A percentile compares a stretch with the other conserved stretches of the same genome.
Evolutionary conservation across 768 basidiomycete species (phyloP).

Genomic region (Collybia nuda): DNA sequence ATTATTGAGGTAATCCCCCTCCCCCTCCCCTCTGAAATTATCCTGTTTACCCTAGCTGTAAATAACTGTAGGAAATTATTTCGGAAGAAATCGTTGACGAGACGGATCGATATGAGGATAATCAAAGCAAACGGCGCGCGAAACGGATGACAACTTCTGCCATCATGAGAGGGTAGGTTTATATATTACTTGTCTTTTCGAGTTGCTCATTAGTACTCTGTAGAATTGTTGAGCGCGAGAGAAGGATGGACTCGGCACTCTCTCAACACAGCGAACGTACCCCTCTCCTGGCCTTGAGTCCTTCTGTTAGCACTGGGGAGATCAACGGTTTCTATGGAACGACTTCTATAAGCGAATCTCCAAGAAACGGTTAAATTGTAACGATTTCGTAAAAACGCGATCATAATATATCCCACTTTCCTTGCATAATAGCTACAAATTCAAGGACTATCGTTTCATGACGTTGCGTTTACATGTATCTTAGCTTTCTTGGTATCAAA

Average conservation of each 20-base stretch:
- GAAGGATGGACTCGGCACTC: conserved; percentile 25
- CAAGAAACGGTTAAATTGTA: background rate
- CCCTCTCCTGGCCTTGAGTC: conserved; percentile 27
- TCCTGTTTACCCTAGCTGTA: background rate
- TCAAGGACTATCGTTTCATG: no score
- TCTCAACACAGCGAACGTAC: conserved; percentile 25
- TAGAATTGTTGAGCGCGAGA: conserved; percentile 59
- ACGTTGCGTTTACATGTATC: no score
- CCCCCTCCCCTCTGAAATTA: background rate
- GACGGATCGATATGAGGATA: conserved; percentile 88
- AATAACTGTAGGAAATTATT: conserved; percentile 76
- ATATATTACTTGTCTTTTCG: background rate
- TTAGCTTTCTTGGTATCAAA: no score
- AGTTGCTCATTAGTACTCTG: background rate
- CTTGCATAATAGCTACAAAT: no score
- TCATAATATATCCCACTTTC: no score
- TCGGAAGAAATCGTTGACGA: conserved; percentile 96
- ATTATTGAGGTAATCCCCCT: conserved; percentile 65
- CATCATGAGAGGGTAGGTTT: conserved; percentile 73
- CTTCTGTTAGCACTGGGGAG: background rate
- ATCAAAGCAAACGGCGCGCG: conserved; percentile 75
- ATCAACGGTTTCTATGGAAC: conserved; percentile 2
- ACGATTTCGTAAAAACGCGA: no score
- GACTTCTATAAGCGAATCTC: conserved; percentile 10
- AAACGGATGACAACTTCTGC: conserved; percentile 69